Percentiles rank a stretch among this genome's conserved stretches.
Evolutionary conservation across 768 basidiomycete species (phyloP).

Genomic region (Calocybe gangraenosa): DNA sequence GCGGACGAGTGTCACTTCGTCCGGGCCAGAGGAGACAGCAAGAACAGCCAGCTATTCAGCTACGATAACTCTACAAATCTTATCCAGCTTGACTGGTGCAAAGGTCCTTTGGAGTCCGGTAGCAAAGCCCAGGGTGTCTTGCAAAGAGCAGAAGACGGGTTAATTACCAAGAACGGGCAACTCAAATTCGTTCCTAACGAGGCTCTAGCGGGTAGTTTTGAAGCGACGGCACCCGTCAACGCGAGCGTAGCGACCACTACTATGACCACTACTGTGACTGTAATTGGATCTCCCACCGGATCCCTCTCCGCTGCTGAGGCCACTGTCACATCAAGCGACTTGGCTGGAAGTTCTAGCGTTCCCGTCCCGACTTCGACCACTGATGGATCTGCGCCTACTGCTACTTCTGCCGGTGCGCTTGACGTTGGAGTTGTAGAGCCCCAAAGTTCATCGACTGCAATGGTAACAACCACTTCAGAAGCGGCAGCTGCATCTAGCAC

Average conservation of each 20-base stretch:
- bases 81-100: too few species aligned
- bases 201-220: conserved; percentile 21
- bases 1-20: conserved; percentile 39
- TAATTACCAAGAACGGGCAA: conserved; percentile 38
- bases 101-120: background rate
- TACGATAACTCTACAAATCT: conserved; percentile 44
- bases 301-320: conserved; percentile 16
- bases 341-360: background rate
- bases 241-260: conserved; percentile 19
- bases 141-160: conserved; percentile 18
- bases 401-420: conserved; percentile 6
- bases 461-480: conserved; percentile 4
- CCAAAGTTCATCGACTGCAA: conserved; percentile 5
- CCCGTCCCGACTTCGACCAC: background rate
- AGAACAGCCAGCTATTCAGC: conserved; percentile 55
- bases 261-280: conserved; percentile 22
- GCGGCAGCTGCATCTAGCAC: conserved; percentile 11
- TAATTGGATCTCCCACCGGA: conserved; percentile 18
- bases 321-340: conserved; percentile 2
- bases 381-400: conserved; percentile 4
- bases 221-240: conserved; percentile 9
- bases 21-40: background rate
- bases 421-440: conserved; percentile 18
- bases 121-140: conserved; percentile 13
- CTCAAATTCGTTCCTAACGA: conserved; percentile 51